A percentile compares a stretch with the other conserved stretches of the same genome.
Evolutionary conservation across 495 filamentous ascomycete genomes (phyloP).

Genomic region (Stereocaulon alpinum): DNA sequence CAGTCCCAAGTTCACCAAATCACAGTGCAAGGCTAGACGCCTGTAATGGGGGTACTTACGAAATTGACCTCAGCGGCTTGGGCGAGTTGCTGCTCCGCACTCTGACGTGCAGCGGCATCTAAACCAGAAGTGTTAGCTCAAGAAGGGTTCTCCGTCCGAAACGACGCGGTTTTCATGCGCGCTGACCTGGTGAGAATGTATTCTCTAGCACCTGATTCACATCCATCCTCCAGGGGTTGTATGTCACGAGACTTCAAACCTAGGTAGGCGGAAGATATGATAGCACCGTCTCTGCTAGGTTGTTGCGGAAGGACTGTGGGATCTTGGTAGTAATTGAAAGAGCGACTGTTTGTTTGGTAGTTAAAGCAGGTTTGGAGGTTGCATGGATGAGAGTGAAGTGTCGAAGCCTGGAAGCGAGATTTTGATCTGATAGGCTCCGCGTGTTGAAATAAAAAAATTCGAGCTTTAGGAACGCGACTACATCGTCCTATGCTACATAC

Average conservation of each 20-base stretch:
- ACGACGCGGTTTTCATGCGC: slow-evolving; percentile 8
- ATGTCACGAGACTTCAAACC: slow-evolving; percentile 9
- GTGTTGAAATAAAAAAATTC: background rate
- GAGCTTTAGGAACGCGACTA: background rate
- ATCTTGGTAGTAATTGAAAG: background rate
- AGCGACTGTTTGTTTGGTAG: background rate
- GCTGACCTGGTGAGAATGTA: slow-evolving; percentile 80
- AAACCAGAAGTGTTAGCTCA: slow-evolving; percentile 24
- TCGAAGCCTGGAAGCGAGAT: slow-evolving; percentile 3
- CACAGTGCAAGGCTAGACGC: background rate
- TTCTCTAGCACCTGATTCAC: slow-evolving; percentile 79
- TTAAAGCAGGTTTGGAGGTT: background rate
- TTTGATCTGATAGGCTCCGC: background rate
- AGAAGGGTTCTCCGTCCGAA: slow-evolving; percentile 17
- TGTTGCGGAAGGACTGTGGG: background rate
- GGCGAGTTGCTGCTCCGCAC: slow-evolving; percentile 85
- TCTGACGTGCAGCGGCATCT: slow-evolving; percentile 84
- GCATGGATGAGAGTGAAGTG: background rate
- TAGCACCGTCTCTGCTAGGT: background rate
- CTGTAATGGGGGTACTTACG: slow-evolving; percentile 47
- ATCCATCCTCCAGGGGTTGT: slow-evolving; percentile 46
- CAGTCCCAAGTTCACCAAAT: background rate
- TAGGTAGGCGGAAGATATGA: background rate
- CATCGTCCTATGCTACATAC: background rate
- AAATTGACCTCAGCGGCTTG: slow-evolving; percentile 90